These are phyloP conservation scores for Taphrina confusa DNA, from an alignment of 1,139 yeast genomes.

Conservation along the genomic window DNA sequence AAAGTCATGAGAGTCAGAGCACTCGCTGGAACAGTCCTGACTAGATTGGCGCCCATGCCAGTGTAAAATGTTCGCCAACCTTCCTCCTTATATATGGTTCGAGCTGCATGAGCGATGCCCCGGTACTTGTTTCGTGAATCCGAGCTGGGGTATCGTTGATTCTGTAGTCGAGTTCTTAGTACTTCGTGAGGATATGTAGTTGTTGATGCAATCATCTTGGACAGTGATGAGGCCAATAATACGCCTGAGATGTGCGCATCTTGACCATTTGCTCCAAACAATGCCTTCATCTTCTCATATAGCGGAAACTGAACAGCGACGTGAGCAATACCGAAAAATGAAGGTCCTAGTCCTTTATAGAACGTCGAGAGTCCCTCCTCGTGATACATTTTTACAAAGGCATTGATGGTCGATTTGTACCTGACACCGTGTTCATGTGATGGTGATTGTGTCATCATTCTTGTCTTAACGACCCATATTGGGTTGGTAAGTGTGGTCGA, in stretches of 20 bases:
- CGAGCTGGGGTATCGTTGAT: constrained; percentile 44
- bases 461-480: constrained; percentile 94
- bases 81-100: constrained; percentile 63
- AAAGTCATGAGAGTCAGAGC: constrained; percentile 93
- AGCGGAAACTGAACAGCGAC: constrained; percentile 97
- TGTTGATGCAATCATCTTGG: constrained; percentile 86
- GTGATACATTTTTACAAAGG: constrained; percentile 72
- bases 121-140: constrained; percentile 43
- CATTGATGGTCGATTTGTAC: constrained; percentile 80
- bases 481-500: constrained; percentile 91
- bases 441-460: constrained; percentile 69
- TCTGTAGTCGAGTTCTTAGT: constrained; percentile 85
- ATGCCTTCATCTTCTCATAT: constrained; percentile 74
- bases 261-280: constrained; percentile 42
- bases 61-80: constrained; percentile 84
- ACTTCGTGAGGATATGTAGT: constrained; percentile 96
- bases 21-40: constrained; percentile 91
- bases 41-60: constrained; percentile 81
- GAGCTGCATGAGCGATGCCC: constrained; percentile 53
- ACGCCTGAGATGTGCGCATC: constrained; percentile 51
- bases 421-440: constrained; percentile 44
- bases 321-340: constrained; percentile 83
- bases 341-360: constrained; percentile 87
- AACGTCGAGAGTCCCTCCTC: constrained; percentile 83
- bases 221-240: constrained; percentile 71